phyloP scores from a whole-genome alignment of 2,329 filamentous ascomycete species.

The Botrytis paeoniae region DNA sequence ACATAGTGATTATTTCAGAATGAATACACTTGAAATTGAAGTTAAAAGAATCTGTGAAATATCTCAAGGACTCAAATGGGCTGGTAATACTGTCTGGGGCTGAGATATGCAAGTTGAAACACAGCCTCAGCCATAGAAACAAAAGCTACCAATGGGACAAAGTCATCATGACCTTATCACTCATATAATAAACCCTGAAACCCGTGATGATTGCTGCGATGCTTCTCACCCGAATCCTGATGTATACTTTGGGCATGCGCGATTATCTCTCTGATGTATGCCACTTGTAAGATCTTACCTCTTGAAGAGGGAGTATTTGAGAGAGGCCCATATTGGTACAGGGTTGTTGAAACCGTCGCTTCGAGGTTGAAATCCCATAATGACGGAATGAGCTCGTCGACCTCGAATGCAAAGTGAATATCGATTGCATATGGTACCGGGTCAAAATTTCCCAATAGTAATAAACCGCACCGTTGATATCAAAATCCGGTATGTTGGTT shows the following conservation, averaged over 20 bases:
- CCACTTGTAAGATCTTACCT: background rate
- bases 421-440: background rate
- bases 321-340: background rate
- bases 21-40: background rate
- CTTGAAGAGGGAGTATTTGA: background rate
- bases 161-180: background rate
- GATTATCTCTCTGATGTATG: background rate
- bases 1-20: background rate
- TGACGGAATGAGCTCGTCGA: background rate
- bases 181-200: background rate
- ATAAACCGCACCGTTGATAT: background rate
- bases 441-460: background rate
- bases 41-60: background rate
- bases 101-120: slow-evolving; percentile 4
- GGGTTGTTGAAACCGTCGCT: background rate
- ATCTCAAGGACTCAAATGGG: background rate
- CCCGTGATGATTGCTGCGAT: background rate
- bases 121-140: background rate
- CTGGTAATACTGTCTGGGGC: background rate
- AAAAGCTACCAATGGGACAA: background rate
- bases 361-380: background rate
- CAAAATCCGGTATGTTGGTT: background rate
- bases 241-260: background rate
- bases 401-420: background rate
- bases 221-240: background rate